Evolutionary conservation across 2,329 filamentous ascomycete genomes (phyloP), one percentile per base, ranked within the genome.

Genomic region (Microdochium trichocladiopsis): DNA sequence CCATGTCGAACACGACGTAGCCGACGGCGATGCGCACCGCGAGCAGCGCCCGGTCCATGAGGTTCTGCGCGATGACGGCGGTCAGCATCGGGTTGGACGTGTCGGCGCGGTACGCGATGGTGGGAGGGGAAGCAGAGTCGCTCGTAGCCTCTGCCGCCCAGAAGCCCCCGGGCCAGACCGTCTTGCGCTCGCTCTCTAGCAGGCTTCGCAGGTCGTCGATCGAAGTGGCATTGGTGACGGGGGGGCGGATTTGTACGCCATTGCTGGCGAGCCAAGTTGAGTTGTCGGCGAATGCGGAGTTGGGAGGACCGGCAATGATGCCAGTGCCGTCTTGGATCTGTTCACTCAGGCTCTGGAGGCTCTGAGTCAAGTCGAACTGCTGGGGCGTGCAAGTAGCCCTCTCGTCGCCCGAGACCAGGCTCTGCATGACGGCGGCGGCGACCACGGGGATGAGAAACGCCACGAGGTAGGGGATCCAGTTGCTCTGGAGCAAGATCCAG

Each of bases 131-230:
- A 31, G 66, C 72, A 21, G 72, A n/a, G n/a, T n/a, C 72, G 51
- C 87, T 80, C 21, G 84, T 86, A 2, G n/a, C n/a, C n/a, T n/a
- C n/a, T n/a, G n/a, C n/a, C n/a, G 95, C 72, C 75, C 88, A 96
- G 63, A 94, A 80, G 1, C 87, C 91, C n/a, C 87, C 89, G 0
- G 88, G 90, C 0, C 81, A 87, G 37, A 93, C 77, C 50, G 84
- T 86, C 50, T 72, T 76, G 63, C 85, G 90, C 28, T 84, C 77
- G 8, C 75, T 68, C 3, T 72, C 61, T 48, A 96, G 78, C 56
- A 80, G 86, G 24, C 76, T 64, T 52, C 86, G 83, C 68, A 95
- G 95, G 1, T 86, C 80, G 25, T 78, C 70, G 8, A 90, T 73
- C 0, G 78, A 84, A 54, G 88, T 72, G 10, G 90, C 84, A 0